Evolutionary conservation across 805 yeast species (phyloP).

Genomic region (Komagataella kurtzmanii): DNA sequence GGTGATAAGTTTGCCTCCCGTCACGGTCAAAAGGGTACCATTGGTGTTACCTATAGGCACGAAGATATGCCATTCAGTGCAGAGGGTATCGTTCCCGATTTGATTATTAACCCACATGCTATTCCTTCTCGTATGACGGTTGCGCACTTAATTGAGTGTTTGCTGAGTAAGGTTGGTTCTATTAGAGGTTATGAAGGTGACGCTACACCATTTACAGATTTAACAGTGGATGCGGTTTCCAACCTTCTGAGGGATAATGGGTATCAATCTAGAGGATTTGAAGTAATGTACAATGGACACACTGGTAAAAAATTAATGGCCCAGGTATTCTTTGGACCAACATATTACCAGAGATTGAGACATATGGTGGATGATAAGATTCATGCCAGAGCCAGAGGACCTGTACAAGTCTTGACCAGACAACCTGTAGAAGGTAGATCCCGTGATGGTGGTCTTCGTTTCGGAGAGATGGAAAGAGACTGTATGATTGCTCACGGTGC

Average conservation of each 20-base stretch:
- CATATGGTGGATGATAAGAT: slow-evolving; percentile 99
- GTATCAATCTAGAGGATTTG: slow-evolving; percentile 96
- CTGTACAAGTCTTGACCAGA: slow-evolving; percentile 93
- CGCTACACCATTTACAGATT: slow-evolving; percentile 97
- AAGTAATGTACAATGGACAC: slow-evolving; percentile 97
- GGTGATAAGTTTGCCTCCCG: slow-evolving; percentile 99
- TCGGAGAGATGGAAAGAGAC: slow-evolving; percentile 99
- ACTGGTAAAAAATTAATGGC: slow-evolving; percentile 98
- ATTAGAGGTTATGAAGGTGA: slow-evolving; percentile 96
- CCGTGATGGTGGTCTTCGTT: slow-evolving; percentile 97
- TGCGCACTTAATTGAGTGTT: slow-evolving; percentile 97
- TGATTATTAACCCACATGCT: slow-evolving; percentile 97
- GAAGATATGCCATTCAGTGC: slow-evolving; percentile 98
- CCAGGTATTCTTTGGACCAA: slow-evolving; percentile 98
- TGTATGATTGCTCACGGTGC: slow-evolving; percentile 99
- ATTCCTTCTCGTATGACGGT: slow-evolving; percentile 99
- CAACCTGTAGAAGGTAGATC: slow-evolving; percentile 99
- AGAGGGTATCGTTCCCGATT: slow-evolving; percentile 94
- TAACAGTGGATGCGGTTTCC: slow-evolving; percentile 95
- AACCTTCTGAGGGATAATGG: slow-evolving; percentile 88
- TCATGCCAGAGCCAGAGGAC: slow-evolving; percentile 98
- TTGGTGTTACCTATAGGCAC: slow-evolving; percentile 96
- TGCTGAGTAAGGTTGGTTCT: slow-evolving; percentile 88
- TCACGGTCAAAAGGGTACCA: slow-evolving; percentile 99
- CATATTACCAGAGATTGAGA: slow-evolving; percentile 95